These are phyloP conservation scores for Nannochloris sp. DNA, from an alignment of 139 green algal species.

Conservation along the genomic window DNA sequence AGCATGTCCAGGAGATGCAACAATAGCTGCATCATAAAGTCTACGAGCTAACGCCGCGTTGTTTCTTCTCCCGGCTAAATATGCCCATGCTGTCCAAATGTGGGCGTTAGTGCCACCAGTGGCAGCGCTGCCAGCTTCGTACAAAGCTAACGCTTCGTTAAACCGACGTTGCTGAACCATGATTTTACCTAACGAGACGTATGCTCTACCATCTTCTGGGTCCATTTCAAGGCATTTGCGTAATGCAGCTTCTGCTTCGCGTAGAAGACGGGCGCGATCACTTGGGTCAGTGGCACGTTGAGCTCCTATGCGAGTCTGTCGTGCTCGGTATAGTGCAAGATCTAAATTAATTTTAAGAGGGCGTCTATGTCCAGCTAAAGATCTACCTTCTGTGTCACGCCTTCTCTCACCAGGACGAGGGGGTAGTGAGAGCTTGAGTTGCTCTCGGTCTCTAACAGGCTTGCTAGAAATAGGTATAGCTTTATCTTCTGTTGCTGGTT, in stretches of 20 bases:
- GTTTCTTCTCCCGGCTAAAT: conserved; percentile 63
- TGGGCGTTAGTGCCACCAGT: conserved; percentile 76
- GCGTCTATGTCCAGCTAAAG: conserved; percentile 9
- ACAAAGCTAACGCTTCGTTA: conserved; percentile 79
- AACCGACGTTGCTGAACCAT: conserved; percentile 57
- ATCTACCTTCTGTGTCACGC: not conserved
- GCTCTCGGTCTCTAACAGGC: too few species aligned
- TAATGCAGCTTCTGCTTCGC: conserved; percentile 48
- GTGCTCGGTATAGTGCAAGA: conserved; percentile 62
- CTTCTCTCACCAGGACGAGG: too few species aligned
- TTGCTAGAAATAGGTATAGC: too few species aligned
- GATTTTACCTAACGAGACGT: conserved; percentile 85
- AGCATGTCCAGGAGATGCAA: conserved; percentile 74
- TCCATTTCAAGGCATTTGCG: conserved; percentile 56
- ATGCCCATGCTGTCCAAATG: conserved; percentile 89
- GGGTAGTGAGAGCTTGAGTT: too few species aligned
- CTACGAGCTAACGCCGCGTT: conserved; percentile 69
- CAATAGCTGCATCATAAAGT: conserved; percentile 86
- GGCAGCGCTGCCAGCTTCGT: conserved; percentile 73
- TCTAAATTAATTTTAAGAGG: conserved; percentile 81
- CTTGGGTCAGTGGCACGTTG: conserved; percentile 7
- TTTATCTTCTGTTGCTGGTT: too few species aligned
- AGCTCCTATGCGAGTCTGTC: conserved; percentile 34
- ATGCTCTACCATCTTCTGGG: conserved; percentile 74
- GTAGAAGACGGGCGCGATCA: conserved; percentile 25